Conservation (phyloP, 2,329 filamentous ascomycete genomes). For the Cryphonectria parasitica region DNA sequence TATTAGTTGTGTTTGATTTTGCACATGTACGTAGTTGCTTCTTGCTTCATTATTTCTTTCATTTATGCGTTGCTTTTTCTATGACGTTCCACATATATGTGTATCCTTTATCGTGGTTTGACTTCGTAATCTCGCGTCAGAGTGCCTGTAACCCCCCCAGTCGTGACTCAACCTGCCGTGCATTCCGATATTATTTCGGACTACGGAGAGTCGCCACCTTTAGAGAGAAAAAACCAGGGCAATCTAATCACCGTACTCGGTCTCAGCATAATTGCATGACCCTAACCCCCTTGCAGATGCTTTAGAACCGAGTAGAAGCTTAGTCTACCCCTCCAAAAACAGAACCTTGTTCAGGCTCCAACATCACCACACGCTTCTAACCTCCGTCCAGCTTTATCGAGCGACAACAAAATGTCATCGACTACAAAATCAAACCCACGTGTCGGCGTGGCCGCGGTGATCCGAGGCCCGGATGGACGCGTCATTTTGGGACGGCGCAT, state of each 20-base stretch:
- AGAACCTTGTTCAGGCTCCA: not conserved
- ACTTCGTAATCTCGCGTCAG: not conserved
- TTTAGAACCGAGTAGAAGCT: not conserved
- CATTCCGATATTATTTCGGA: not conserved
- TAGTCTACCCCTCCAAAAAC: not conserved
- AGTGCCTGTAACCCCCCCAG: not conserved
- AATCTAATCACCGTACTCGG: not conserved
- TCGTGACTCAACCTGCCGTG: not conserved
- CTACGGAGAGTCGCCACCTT: not conserved
- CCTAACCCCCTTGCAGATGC: not conserved
- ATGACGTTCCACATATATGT: not conserved
- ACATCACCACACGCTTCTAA: not conserved
- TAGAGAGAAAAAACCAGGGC: not conserved
- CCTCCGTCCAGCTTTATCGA: no score
- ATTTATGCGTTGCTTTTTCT: not conserved
- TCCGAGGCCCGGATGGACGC: slow-evolving; percentile 47
- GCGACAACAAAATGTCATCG: slow-evolving; percentile 34
- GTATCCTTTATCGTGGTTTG: not conserved
- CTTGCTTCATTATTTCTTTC: not conserved
- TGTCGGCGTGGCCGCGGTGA: slow-evolving; percentile 54
- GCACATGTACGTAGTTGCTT: not conserved
- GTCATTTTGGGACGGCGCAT: slow-evolving; percentile 53
- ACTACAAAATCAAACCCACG: slow-evolving; percentile 39
- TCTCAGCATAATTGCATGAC: not conserved
- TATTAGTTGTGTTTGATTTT: not conserved